Base-by-base conservation (phyloP, 2,329 filamentous ascomycete genomes). In the Aspergillus eucalypticola region DNA sequence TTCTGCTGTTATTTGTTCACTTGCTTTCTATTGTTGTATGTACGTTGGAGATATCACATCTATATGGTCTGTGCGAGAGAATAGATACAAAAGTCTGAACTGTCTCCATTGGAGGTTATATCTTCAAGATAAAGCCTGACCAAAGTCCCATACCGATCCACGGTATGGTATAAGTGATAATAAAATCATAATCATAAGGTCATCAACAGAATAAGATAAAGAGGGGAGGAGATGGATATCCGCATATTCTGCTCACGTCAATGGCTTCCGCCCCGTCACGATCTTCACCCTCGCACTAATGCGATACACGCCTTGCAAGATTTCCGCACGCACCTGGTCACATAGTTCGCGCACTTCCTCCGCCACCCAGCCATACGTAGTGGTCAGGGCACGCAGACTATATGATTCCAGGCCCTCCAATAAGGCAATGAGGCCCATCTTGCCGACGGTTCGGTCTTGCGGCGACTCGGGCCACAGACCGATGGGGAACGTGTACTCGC, bases 331-430 rank as follows among this genome's bases (percentile, higher is more conserved):
- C n/a, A 77, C 76, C 60, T 73, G 72, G 23, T 72, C 73, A 66
- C 75, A 78, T 7, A 78, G 64, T 42, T 75, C 71, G 49, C 67
- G 66, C 8, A 75, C 76, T 17, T 68, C 67, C 3, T 74, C 73
- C 23, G 66, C 63, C 5, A 67, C 71, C 73, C 75, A 79, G 13
- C 68, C 69, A 2, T 67, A 66, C 11, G 64, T 67, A 17, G 66
- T 66, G 3, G 77, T 79, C 46, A 79, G 58, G 8, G 70, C 67
- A 7, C 78, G 69, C 54, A 79, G 60, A 49, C 73, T 73, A 39
- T 67, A 63, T 3, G 76, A 76, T 61, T 79, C 78, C 15, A 79
- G 57, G 0, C 76, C 74, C 62, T 79, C 78, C 15, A 79, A 61
- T 21, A 74, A 60, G 5, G 73, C 71, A 56, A 80, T 76, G 13